Evolutionary conservation across 768 basidiomycete species (phyloP).

Genomic region (Boletus edulis): DNA sequence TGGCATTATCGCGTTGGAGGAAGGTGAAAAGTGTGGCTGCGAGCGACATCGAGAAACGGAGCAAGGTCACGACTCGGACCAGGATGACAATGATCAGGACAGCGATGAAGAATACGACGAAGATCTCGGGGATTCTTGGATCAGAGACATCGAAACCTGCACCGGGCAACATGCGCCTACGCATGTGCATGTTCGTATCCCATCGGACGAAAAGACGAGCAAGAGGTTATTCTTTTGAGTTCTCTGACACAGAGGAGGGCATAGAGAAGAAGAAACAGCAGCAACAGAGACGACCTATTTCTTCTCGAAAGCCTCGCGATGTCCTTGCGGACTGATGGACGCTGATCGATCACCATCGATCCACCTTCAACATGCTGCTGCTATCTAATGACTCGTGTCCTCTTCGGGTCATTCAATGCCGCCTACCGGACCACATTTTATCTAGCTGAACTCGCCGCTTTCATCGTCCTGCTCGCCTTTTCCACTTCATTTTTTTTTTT

Average conservation of each 20-base stretch:
- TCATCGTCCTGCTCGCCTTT: neutral
- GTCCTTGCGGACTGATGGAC: conserved; percentile 14
- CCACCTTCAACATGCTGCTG: too few relatives aligned
- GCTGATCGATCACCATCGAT: conserved; percentile 9
- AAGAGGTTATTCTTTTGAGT: conserved; percentile 73
- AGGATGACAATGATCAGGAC: conserved; percentile 11
- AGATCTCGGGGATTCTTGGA: conserved; percentile 87
- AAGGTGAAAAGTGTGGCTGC: conserved; percentile 63
- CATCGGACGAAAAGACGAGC: conserved; percentile 66
- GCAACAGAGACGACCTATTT: neutral
- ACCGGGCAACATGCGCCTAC: conserved; percentile 45
- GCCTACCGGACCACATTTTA: neutral
- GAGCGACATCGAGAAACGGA: conserved; percentile 33
- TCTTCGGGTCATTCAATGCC: too few relatives aligned
- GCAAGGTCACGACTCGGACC: conserved; percentile 32
- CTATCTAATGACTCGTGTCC: too few relatives aligned
- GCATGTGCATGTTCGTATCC: conserved; percentile 75
- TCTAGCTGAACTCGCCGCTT: neutral
- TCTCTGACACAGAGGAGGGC: neutral
- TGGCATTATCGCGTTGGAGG: conserved; percentile 52
- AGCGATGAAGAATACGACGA: conserved; percentile 49
- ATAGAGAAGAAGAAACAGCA: neutral
- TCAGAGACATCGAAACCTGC: conserved; percentile 71
- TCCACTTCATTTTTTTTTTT: neutral
- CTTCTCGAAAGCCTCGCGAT: conserved; percentile 5